Evolutionary conservation across 176 grass and related monocot species (phyloP).

Genomic region (Pharus latifolius): DNA sequence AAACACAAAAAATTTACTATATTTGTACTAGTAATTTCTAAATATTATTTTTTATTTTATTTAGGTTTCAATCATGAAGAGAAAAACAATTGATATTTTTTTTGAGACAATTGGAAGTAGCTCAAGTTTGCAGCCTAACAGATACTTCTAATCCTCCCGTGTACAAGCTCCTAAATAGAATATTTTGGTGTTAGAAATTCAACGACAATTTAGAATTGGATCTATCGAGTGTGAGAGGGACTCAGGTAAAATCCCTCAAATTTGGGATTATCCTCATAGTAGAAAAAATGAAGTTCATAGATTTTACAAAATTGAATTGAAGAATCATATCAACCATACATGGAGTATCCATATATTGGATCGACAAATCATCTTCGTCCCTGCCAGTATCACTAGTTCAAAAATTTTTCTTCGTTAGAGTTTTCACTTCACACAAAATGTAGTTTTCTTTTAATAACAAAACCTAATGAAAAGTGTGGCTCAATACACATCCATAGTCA

Average conservation of each 20-base stretch:
- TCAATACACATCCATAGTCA: not conserved
- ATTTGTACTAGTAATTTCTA: no score
- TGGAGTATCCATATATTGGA: no score
- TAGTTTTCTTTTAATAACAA: slow-evolving; percentile 8
- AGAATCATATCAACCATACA: not conserved
- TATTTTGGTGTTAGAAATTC: not conserved
- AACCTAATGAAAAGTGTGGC: not conserved
- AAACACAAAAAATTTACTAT: no score
- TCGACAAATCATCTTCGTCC: not conserved
- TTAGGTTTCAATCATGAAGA: no score
- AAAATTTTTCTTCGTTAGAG: not conserved
- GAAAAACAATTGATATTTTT: no score
- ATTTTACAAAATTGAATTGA: not conserved
- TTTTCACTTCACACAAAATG: not conserved
- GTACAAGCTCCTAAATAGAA: not conserved
- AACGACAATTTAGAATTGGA: not conserved
- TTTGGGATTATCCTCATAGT: not conserved
- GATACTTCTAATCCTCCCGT: no score
- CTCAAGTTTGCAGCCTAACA: no score
- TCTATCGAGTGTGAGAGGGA: not conserved
- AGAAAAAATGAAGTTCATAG: not conserved
- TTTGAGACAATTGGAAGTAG: no score
- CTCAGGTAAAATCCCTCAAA: not conserved
- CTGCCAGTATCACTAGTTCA: not conserved
- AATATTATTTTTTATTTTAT: no score